phyloP scores from a whole-genome alignment of 83 land plant species.

The Picea abies region DNA sequence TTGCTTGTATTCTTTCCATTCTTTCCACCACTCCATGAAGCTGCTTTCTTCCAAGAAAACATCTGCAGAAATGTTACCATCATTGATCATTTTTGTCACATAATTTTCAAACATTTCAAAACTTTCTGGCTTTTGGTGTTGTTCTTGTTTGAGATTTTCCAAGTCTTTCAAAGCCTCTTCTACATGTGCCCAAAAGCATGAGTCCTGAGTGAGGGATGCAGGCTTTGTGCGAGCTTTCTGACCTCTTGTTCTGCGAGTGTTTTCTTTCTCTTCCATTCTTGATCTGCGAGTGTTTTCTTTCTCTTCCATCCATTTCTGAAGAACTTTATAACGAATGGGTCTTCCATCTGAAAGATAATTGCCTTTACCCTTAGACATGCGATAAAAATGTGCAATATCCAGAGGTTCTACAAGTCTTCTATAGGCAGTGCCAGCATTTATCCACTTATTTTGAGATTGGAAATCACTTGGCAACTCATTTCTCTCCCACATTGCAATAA shows the following conservation, averaged over 20 bases:
- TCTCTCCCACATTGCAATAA: constrained; percentile 44
- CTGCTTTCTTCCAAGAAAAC: constrained; percentile 45
- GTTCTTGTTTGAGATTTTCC: neutral
- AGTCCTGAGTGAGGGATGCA: too few relatives aligned
- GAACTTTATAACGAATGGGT: constrained; percentile 47
- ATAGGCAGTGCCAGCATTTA: constrained; percentile 46
- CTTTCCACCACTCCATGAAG: constrained; percentile 57
- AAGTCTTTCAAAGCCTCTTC: too few relatives aligned
- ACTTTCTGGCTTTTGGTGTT: neutral
- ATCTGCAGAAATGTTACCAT: constrained; percentile 24
- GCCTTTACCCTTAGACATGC: constrained; percentile 46
- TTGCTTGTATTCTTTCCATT: neutral
- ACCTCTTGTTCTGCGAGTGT: constrained; percentile 28
- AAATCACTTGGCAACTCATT: constrained; percentile 60
- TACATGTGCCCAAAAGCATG: too few relatives aligned
- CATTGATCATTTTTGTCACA: constrained; percentile 14
- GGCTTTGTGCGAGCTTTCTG: too few relatives aligned
- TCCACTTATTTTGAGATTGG: constrained; percentile 48
- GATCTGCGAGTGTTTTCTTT: neutral
- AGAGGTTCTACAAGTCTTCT: constrained; percentile 63
- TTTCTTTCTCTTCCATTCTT: constrained; percentile 11
- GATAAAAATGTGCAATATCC: constrained; percentile 71
- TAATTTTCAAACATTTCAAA: constrained; percentile 26
- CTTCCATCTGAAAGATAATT: constrained; percentile 42
- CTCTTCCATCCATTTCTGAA: constrained; percentile 51